A percentile compares a stretch with the other conserved stretches of the same genome.
Conservation (phyloP, 176 grass and related monocot genomes). For the Zea mays region Zm-B73-REFERENCE-NAM-5.0 NC_050103.1:155126001-155126500, state of each 20-base stretch:
- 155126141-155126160: background rate
- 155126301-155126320: background rate
- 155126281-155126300: background rate
- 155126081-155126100: background rate
- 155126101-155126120: background rate
- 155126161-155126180: background rate
- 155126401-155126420: background rate
- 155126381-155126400: background rate
- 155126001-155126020: background rate
- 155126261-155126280: too few species aligned
- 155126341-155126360: background rate
- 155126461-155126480: too few species aligned
- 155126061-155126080: background rate
- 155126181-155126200: background rate
- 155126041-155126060: background rate
- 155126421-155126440: too few species aligned
- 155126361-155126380: background rate
- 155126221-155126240: too few species aligned
- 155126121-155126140: background rate
- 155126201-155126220: background rate
- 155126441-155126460: background rate
- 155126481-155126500: background rate
- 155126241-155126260: too few species aligned
- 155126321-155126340: background rate
- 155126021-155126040: constrained; percentile 10